Evolutionary conservation across 768 basidiomycete genomes (phyloP).

Genomic region (Mycena maculata): DNA sequence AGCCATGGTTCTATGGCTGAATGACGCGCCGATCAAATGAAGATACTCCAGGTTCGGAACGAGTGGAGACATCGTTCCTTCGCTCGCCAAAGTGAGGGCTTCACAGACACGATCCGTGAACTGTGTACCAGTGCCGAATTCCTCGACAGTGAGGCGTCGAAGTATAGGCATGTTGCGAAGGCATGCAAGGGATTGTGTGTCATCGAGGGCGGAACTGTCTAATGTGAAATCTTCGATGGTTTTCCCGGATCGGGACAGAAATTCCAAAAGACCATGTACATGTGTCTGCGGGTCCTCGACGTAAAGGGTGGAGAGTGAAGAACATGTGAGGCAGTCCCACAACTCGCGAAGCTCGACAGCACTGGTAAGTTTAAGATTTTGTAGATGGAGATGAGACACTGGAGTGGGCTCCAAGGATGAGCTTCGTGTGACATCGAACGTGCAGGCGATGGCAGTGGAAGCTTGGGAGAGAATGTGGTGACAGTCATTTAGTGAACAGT

Average conservation of each 20-base stretch:
- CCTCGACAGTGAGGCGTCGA: slow-evolving; percentile 1
- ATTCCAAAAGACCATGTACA: background rate
- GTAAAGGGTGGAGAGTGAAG: slow-evolving; percentile 3
- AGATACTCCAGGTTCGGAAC: slow-evolving; percentile 9
- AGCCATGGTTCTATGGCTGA: background rate
- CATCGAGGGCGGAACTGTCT: background rate
- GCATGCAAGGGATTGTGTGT: background rate
- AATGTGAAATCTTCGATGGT: slow-evolving; percentile 10
- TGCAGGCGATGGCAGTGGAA: background rate
- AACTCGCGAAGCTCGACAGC: background rate
- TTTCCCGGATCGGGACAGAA: background rate
- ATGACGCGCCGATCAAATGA: background rate
- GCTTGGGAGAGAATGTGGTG: background rate
- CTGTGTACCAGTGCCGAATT: background rate
- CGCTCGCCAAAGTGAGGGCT: background rate
- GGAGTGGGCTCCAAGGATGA: background rate
- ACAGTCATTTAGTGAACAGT: background rate
- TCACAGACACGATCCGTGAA: slow-evolving; percentile 10
- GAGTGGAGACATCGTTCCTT: background rate
- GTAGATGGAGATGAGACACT: background rate
- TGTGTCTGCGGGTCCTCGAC: background rate
- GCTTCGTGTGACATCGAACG: background rate
- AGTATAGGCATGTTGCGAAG: slow-evolving; percentile 7
- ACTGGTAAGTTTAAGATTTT: background rate
- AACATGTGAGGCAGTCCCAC: slow-evolving; percentile 3